These are phyloP conservation scores for Thalia dealbata DNA, from an alignment of 176 grass and related monocot genomes.

Conservation along the genomic window DNA sequence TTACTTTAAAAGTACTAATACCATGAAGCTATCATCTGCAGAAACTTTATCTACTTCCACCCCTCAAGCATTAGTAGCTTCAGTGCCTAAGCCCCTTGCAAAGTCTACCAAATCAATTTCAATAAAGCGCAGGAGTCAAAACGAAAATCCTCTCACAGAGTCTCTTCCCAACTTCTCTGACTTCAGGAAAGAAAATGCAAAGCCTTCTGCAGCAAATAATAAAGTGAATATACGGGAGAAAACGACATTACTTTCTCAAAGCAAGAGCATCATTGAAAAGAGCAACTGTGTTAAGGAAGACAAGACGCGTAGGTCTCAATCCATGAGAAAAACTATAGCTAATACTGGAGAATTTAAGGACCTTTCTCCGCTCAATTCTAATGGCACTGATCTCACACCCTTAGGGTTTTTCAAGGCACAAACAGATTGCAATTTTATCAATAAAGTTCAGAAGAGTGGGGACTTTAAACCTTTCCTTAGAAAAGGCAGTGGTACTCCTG, in stretches of 20 bases:
- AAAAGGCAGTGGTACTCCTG: constrained; percentile 34
- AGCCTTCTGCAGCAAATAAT: constrained; percentile 46
- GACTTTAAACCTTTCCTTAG: constrained; percentile 37
- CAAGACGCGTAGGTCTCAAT: constrained; percentile 55
- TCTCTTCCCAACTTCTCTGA: constrained; percentile 81
- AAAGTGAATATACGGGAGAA: constrained; percentile 41
- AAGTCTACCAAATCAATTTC: constrained; percentile 44
- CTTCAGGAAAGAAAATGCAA: constrained; percentile 94
- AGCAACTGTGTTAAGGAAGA: constrained; percentile 58
- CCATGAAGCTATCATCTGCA: constrained; percentile 50
- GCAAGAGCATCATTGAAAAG: constrained; percentile 77
- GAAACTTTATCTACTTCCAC: constrained; percentile 44
- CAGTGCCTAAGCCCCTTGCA: constrained; percentile 44
- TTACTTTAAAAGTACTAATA: constrained; percentile 66
- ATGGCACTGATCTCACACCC: constrained; percentile 30
- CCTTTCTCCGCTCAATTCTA: constrained; percentile 49
- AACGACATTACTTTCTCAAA: constrained; percentile 49
- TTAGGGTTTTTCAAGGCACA: constrained; percentile 33
- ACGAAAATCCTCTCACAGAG: constrained; percentile 70
- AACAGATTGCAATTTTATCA: constrained; percentile 21
- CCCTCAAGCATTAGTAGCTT: constrained; percentile 36
- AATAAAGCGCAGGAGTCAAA: constrained; percentile 36
- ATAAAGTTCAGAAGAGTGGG: constrained; percentile 32
- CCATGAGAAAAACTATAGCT: constrained; percentile 63
- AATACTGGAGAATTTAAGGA: constrained; percentile 56